These are phyloP conservation scores for Chaetothyriales sp. DNA, from an alignment of 2,329 filamentous ascomycete species.

Conservation along the genomic window DNA sequence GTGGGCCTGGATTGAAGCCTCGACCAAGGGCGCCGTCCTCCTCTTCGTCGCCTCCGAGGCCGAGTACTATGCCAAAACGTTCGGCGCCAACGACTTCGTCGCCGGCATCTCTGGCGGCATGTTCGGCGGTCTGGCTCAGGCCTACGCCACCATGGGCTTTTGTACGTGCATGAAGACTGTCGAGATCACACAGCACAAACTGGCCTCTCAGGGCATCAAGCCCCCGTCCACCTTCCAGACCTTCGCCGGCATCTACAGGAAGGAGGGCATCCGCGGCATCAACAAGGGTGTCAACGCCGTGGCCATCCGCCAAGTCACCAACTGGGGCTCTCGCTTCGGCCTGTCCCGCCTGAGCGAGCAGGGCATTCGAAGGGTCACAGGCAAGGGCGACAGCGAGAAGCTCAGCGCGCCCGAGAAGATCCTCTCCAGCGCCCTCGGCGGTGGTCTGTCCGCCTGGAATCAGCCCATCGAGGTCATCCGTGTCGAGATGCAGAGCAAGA, in stretches of 20 bases:
- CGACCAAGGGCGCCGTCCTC: constrained; percentile 96
- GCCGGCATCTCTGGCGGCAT: constrained; percentile 85
- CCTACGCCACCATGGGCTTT: constrained; percentile 99
- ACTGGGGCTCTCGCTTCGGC: constrained; percentile 96
- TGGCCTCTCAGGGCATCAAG: constrained; percentile 67
- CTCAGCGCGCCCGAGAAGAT: constrained; percentile 77
- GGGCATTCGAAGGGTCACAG: constrained; percentile 63
- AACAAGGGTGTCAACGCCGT: constrained; percentile 98
- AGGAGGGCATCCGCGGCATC: constrained; percentile 87
- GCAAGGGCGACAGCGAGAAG: constrained; percentile 69
- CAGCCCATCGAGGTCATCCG: constrained; percentile 99
- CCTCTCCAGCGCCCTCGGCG: constrained; percentile 69
- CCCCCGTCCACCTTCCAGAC: constrained; percentile 84
- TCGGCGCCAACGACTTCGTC: constrained; percentile 74
- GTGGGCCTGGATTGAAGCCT: constrained; percentile 99
- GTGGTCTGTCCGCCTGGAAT: constrained; percentile 95
- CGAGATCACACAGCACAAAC: constrained; percentile 97
- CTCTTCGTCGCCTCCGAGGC: constrained; percentile 98
- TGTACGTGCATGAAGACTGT: constrained; percentile 99
- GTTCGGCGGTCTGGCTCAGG: constrained; percentile 87
- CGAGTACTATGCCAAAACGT: constrained; percentile 78
- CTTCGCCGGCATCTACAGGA: constrained; percentile 93
- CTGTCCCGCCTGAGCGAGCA: constrained; percentile 82
- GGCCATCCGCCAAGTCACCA: constrained; percentile 96
- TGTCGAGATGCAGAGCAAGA: constrained; percentile 99